These are phyloP conservation scores for Colletotrichum kahawae DNA, from an alignment of 2,329 filamentous ascomycete genomes.

Conservation along the genomic window DNA sequence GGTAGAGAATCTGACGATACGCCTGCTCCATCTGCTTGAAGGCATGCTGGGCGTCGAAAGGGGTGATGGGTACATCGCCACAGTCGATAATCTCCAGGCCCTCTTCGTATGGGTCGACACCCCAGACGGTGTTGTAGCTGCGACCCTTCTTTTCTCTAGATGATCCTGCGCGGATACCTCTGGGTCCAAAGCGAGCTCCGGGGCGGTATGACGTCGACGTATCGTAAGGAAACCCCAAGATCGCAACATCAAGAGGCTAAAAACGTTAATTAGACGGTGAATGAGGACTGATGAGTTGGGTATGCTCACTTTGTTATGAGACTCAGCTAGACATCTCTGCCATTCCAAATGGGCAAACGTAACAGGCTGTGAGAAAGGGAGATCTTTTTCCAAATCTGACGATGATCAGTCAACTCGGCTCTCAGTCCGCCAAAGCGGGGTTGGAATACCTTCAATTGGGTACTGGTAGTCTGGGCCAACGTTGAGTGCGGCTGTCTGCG, in stretches of 20 bases:
- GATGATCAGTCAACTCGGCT: neutral
- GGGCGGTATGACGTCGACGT: slow-evolving; percentile 4
- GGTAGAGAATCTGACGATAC: slow-evolving; percentile 45
- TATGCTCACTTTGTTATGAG: neutral
- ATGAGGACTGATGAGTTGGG: neutral
- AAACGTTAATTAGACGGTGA: neutral
- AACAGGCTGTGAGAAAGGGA: slow-evolving; percentile 10
- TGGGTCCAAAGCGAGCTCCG: slow-evolving; percentile 81
- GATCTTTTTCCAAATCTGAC: slow-evolving; percentile 6
- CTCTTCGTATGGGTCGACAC: neutral
- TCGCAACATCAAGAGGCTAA: neutral
- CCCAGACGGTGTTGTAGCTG: slow-evolving; percentile 12
- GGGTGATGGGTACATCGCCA: slow-evolving; percentile 40
- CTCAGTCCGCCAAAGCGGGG: neutral
- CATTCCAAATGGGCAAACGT: slow-evolving; percentile 4
- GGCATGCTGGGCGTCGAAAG: slow-evolving; percentile 83
- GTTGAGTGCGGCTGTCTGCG: neutral
- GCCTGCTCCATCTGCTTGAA: slow-evolving; percentile 84
- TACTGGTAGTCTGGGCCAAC: neutral
- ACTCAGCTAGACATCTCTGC: slow-evolving; percentile 1
- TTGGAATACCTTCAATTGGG: neutral
- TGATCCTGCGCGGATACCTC: slow-evolving; percentile 83
- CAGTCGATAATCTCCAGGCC: slow-evolving; percentile 42
- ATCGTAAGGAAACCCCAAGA: slow-evolving; percentile 10
- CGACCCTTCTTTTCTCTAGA: slow-evolving; percentile 70